Base-by-base conservation (phyloP, 345 rosid species). In the Durio zibethinus region DNA sequence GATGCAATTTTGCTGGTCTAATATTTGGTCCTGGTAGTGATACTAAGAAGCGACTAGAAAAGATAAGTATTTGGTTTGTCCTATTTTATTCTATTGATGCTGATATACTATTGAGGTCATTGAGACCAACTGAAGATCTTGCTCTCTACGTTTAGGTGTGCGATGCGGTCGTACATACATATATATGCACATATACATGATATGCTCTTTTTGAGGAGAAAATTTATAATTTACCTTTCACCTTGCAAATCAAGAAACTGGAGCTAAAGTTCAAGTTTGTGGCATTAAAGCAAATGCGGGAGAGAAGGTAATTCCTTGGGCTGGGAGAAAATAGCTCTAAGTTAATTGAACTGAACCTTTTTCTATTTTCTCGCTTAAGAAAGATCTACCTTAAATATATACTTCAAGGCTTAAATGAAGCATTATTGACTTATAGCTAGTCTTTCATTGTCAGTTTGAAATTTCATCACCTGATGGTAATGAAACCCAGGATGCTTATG, bases 11-110 rank as follows among this genome's bases (percentile, higher is more conserved):
- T 81, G 71, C 90, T 73, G 86, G 89, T 73, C 88, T 92, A 69
- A 89, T 96, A 79, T 88, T 89, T 82, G 94, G 99, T 81, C 89
- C 92, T 76, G 94, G 88, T 81, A 88, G 90, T 78, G 97, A 91
- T 77, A 91, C 94, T 81, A 90, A 75, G 85, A 92, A 88, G 80
- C 88, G 86, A 70, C 82, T 96, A 45, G 97, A 93, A 81, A 96
- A 89, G 90, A 98, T 91, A 85, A 77, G 84, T 60, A 65, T 73
- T 67, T 45, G 60, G 74, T 60, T 71, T 36, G 45, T 75, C 25
- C 56, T 35, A 63, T 54, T 21, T 73, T 35, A 64, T 73, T 27
- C 52, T n/a, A 27, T 45, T 25, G 21, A 16, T 27, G 8, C 57
- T 5, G 0, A 47, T 69, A 11, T 40, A 42, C 9, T 38, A 4